Evolutionary conservation across 2,329 filamentous ascomycete genomes (phyloP), one percentile per base, ranked within the genome.

Genomic region (Fusarium illudens): DNA sequence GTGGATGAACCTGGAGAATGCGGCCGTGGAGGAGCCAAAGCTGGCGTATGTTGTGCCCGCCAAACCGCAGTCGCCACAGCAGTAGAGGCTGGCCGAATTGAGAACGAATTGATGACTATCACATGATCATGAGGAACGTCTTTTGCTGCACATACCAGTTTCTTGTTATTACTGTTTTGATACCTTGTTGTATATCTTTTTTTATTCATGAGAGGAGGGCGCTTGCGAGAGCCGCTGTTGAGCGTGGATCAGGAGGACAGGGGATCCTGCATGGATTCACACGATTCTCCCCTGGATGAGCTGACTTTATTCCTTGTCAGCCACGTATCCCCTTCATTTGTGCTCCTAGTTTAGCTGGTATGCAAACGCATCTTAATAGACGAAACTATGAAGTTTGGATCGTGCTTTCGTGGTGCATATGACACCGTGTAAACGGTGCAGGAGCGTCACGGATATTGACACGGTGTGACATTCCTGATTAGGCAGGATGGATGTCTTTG

Each of bases 21-120:
- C 72, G 48, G 66, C 63, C 9, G 71, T 74, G 39, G 69, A 71
- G 33, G 72, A 74, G 33, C 72, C 72, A 42, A 72, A 59, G 60
- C 30, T 74, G 53, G 72, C 72, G 30, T 74, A 74, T 50, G 70
- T 74, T 36, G 42, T 74, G 22, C 71, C 70, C 20, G 59, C 65
- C 27, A 65, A 67, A 51, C 39, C 30, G 29, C 62, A 49, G 27
- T 49, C 22, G n/a, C 33, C 34, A 61, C 29, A 34, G 13, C 32
- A 42, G 11, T 17, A 25, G 34, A 25, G 49, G 12, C n/a, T 13
- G 13, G 10, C 20, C 7, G 46, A 32, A 57, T n/a, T 10, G 39
- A 39, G 52, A 42, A 58, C 48, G 27, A 60, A 52, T 53, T 58
- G 54, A 72, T 57, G 46, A 65, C 39, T 46, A 70, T 50, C 57